phyloP scores from a whole-genome alignment of 345 rosid species.

The Hibiscus tridactylites region DNA sequence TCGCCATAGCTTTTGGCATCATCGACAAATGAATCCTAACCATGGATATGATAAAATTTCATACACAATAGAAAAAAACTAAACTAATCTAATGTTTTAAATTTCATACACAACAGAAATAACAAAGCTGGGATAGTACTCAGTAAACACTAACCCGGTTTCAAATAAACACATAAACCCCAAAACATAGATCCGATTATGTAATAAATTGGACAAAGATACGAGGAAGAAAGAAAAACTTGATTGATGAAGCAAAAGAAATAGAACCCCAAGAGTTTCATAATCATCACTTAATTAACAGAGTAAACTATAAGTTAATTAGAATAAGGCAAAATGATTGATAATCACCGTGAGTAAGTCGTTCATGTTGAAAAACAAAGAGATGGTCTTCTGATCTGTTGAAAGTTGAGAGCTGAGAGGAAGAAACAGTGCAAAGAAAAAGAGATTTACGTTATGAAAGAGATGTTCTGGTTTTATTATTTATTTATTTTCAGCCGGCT shows the following conservation, averaged over 20 bases:
- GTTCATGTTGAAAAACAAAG: slow-evolving; percentile 27
- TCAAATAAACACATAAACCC: background rate
- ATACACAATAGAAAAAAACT: too few relatives aligned
- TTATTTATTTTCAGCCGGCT: background rate
- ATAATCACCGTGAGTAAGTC: slow-evolving; percentile 35
- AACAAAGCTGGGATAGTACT: too few relatives aligned
- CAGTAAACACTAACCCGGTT: too few relatives aligned
- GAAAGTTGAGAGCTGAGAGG: background rate
- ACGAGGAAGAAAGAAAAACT: background rate
- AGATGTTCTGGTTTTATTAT: background rate
- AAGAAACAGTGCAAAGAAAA: background rate
- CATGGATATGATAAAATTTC: background rate
- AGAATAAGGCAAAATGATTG: background rate
- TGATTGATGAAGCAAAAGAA: background rate
- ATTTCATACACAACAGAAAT: too few relatives aligned
- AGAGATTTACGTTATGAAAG: background rate
- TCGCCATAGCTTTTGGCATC: slow-evolving; percentile 34
- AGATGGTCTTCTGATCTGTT: background rate
- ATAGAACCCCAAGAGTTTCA: background rate
- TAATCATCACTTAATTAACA: background rate
- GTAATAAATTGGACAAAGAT: background rate
- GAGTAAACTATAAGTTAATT: background rate
- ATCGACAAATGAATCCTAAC: slow-evolving; percentile 43
- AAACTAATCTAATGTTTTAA: too few relatives aligned
- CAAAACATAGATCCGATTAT: background rate